Evolutionary conservation across 2,329 filamentous ascomycete genomes (phyloP), one percentile per base, ranked within the genome.

Genomic region (Botrytis medusae): DNA sequence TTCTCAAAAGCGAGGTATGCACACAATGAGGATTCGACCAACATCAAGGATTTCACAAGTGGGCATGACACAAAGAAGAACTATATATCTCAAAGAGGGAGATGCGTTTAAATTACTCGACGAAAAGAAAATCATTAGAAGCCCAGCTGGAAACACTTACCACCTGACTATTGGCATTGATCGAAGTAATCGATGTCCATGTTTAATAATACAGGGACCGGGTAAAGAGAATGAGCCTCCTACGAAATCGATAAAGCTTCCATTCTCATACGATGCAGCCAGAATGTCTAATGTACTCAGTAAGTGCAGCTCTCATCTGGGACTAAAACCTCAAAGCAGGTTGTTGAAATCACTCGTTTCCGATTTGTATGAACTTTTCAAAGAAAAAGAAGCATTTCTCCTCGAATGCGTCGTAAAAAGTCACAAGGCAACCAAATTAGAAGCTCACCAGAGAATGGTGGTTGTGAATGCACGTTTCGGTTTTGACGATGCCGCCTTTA

Each of bases 401-500:
- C 82, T 92, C 2, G 86, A 88, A 74, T 85, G 87, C 25, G 82
- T 89, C 74, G 83, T 85, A 78, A 87, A 32, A 74, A 80, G 1
- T 34, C 62, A 46, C 2, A 20, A 10, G 40, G 46, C 14, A 29
- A 20, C 32, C 1, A 8, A 8, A 40, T 2, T 1, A 10, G 20
- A 29, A 22, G n/a, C 3, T 34, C 16, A 34, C 2, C 80, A 83
- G 18, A 79, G 80, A 2, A 77, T 92, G 0, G 83, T 87, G 70
- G 82, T 90, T 25, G 85, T 85, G 46, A 83, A 83, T 57, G 86
- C 90, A 1, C 84, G 85, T 65, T 88, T 92, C 77, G 87, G 88
- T 74, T 92, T 93, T 82, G 91, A 93, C 81, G 90, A 93, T 82
- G 90, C 91, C 2, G 90, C 91, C 0, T 90, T 88, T 81, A 86